A percentile compares a stretch with the other conserved stretches of the same genome.
These are phyloP conservation scores for Mucor velutinosus DNA, from an alignment of 371 early-diverging fungal species.

Conservation along the genomic window DNA sequence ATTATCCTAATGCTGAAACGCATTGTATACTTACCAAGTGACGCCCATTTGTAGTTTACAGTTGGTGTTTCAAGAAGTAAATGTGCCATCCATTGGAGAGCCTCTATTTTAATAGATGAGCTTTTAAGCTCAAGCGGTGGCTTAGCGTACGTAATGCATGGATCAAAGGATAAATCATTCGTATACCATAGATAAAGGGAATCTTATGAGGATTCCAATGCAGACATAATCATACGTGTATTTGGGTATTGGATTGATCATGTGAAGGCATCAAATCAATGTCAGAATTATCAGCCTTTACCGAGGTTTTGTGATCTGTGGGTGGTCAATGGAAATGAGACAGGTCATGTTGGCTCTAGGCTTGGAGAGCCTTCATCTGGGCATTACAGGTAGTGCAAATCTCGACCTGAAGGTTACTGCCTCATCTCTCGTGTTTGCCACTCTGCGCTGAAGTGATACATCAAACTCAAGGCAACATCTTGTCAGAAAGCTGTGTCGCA, in stretches of 20 bases:
- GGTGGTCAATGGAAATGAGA: too few relatives aligned
- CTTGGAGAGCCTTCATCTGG: too few relatives aligned
- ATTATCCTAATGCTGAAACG: not conserved
- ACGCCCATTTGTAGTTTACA: conserved; percentile 33
- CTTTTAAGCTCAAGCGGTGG: not conserved
- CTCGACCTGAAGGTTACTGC: not conserved
- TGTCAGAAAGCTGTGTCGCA: not conserved
- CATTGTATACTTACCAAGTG: conserved; percentile 29
- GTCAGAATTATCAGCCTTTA: too few relatives aligned
- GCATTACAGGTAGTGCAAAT: not conserved
- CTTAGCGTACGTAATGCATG: not conserved
- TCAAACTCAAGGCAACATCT: not conserved
- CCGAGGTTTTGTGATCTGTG: too few relatives aligned
- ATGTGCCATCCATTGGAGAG: not conserved
- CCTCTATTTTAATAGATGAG: not conserved
- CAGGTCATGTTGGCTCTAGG: too few relatives aligned
- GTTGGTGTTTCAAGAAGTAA: not conserved
- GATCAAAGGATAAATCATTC: not conserved
- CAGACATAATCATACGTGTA: too few relatives aligned
- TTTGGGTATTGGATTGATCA: too few relatives aligned
- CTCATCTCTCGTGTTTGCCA: not conserved
- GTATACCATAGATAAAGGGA: not conserved
- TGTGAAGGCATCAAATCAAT: too few relatives aligned
- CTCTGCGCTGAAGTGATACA: not conserved
- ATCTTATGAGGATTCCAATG: not conserved